Base-by-base conservation (phyloP, 2,329 filamentous ascomycete genomes). In the Fusarium nanum region DNA sequence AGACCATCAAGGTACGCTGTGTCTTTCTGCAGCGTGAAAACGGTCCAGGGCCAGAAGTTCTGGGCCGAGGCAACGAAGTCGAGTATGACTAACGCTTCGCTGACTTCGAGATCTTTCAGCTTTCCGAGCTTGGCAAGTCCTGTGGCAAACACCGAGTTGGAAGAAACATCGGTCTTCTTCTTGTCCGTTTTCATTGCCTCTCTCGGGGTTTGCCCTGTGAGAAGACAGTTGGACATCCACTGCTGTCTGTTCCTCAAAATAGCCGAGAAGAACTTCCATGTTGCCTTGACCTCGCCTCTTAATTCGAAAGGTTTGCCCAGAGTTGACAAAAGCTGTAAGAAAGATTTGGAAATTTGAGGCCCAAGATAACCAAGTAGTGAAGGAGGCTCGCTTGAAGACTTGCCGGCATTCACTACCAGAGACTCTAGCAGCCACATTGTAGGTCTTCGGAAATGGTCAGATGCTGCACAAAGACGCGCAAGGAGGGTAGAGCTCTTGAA, bases 31-130 rank as follows among this genome's bases (percentile, higher is more conserved):
- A 97, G 83, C 41, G 92, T 90, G 60, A 93, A 91, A 60, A 97
- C 94, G 2, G 93, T 94, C 93, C 95, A 97, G 2, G 94, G 92
- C 95, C 95, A 98, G 76, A 94, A 93, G 78, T 97, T 96, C 76
- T 98, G 94, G 7, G 95, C 93, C 5, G 92, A 89, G 4, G 93
- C 90, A 40, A 98, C 89, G 78, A 98, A 98, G 73, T 95, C 91
- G 18, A 99, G 85, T 73, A 98, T 89, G 1, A 92, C 89, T 23
- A 94, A 83, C 6, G 91, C 88, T 67, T 93, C 88, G 34, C 84
- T 83, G n/a, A 87, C 85, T 11, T 91, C 85, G 23, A 94, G 78
- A 3, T 87, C 83, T 25, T 87, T 85, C 64, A 97, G 89, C 13
- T 85, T 85, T 20, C 87, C 86, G 40, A 98, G 83, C 60, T 89